Evolutionary conservation across 805 yeast genomes (phyloP), one percentile per base, ranked within the genome.

Genomic region (Candida sanyiensis): DNA sequence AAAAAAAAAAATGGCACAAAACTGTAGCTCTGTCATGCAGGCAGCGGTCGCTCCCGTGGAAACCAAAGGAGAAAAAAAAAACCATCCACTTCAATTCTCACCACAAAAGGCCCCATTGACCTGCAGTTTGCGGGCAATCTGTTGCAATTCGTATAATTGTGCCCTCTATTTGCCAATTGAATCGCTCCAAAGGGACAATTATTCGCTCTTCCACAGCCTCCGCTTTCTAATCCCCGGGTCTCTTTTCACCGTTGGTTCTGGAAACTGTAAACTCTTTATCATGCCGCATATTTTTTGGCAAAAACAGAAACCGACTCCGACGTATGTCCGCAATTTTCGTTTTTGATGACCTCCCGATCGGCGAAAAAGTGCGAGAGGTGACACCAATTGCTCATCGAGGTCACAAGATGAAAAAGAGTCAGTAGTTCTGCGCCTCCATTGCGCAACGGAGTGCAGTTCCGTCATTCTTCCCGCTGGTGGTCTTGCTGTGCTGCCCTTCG

Each of bases 241-340:
- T 31, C 20, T 4, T n/a, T 20, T 20, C 26, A 7, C 26, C 24
- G 24, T 31, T 31, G 26, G 16, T 31, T n/a, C 13, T 23, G 16
- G 20, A 13, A 34, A 19, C 33, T 29, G 33, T 29, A 34, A 25
- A 17, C 7, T 34, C 37, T 34, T 34, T 34, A 34, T 34, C 37
- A 20, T 20, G 21, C 37, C 26, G 37, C 37, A 34, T 27, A 18
- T 11, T 15, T 12, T 10, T 27, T 27, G 7, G 8, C 11, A 22
- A 12, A n/a, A n/a, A n/a, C n/a, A n/a, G n/a, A n/a, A n/a, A n/a
- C n/a, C n/a, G n/a, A n/a, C n/a, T n/a, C n/a, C n/a, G n/a, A n/a
- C n/a, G n/a, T n/a, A n/a, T 5, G 15, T 30, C 24, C 34, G 26
- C 33, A 1, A 9, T 27, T 35, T 35, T 35, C 38, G 38, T 35